Percentiles rank a stretch among this genome's conserved stretches.
phyloP scores from a whole-genome alignment of 2,329 filamentous ascomycete genomes.

The Eurotiales sp. region DNA sequence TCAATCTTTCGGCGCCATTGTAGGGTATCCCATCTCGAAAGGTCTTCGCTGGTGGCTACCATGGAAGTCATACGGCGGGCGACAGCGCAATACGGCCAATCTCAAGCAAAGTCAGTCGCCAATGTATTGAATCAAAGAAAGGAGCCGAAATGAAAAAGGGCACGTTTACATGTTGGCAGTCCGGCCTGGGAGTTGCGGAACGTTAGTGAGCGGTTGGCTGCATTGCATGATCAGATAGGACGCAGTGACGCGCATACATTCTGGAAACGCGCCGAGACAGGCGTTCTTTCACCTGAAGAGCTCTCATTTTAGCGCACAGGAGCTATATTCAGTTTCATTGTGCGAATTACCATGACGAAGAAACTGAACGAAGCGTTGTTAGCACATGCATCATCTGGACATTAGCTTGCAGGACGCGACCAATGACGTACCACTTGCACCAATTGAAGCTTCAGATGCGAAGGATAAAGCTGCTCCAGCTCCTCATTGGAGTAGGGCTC shows the following conservation, averaged over 20 bases:
- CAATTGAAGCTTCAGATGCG: slow-evolving; percentile 73
- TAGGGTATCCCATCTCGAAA: slow-evolving; percentile 55
- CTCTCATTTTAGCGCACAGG: slow-evolving; percentile 9
- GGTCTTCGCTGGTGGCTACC: slow-evolving; percentile 53
- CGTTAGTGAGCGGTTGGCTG: slow-evolving; percentile 18
- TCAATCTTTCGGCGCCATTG: slow-evolving; percentile 72
- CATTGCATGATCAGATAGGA: not conserved
- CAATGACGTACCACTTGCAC: slow-evolving; percentile 68
- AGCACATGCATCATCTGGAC: not conserved
- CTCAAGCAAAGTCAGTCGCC: slow-evolving; percentile 30
- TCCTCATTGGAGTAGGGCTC: slow-evolving; percentile 76
- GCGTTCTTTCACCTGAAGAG: slow-evolving; percentile 66
- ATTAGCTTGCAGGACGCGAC: not conserved
- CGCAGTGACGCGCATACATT: slow-evolving; percentile 50
- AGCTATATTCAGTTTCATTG: slow-evolving; percentile 9
- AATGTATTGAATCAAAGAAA: not conserved
- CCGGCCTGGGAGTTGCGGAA: slow-evolving; percentile 39
- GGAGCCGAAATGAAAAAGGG: not conserved
- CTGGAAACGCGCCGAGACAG: slow-evolving; percentile 82
- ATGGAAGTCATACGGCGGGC: slow-evolving; percentile 66
- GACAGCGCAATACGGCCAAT: slow-evolving; percentile 88
- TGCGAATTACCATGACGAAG: slow-evolving; percentile 63
- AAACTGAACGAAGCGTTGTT: slow-evolving; percentile 41
- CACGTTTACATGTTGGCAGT: slow-evolving; percentile 43
- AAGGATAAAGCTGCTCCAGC: slow-evolving; percentile 75